Evolutionary conservation across 441 rosid species (phyloP).

Genomic region (Omphalea diandra): DNA sequence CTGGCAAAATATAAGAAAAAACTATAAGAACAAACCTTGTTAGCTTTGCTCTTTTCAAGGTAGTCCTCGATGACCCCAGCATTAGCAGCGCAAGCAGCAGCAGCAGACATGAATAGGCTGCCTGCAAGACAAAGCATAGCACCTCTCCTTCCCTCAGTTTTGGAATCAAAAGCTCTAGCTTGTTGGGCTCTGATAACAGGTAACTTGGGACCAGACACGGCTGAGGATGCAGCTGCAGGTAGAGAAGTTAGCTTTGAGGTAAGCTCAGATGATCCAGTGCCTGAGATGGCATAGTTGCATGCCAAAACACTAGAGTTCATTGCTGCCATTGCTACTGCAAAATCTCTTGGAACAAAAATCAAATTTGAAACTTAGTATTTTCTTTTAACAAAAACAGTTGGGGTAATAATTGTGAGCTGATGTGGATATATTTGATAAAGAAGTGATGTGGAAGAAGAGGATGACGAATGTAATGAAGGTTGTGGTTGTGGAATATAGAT

Average conservation of each 20-base stretch:
- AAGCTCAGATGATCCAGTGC: conserved; percentile 56
- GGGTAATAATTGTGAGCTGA: conserved; percentile 12
- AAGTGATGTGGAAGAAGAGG: conserved; percentile 46
- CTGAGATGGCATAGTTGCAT: conserved; percentile 73
- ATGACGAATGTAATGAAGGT: conserved; percentile 44
- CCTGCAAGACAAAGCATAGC: conserved; percentile 70
- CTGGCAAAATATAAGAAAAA: not conserved
- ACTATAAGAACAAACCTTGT: conserved; percentile 55
- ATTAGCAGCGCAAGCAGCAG: conserved; percentile 59
- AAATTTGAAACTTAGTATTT: no score
- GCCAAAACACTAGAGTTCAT: conserved; percentile 83
- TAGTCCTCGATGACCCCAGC: conserved; percentile 88
- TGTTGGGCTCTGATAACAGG: conserved; percentile 67
- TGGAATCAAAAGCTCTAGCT: conserved; percentile 32
- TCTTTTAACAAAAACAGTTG: not conserved
- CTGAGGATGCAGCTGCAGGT: conserved; percentile 37
- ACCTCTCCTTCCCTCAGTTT: conserved; percentile 64
- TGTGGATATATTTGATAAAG: conserved; percentile 31
- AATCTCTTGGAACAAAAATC: no score
- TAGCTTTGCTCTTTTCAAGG: conserved; percentile 89
- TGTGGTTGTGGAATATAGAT: conserved; percentile 93
- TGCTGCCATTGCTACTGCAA: conserved; percentile 54
- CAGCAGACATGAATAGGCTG: conserved; percentile 62
- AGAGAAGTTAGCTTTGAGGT: conserved; percentile 48
- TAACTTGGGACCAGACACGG: conserved; percentile 42